Conservation (phyloP, 176 grass and related monocot genomes). For the Eleusine indica region DNA sequence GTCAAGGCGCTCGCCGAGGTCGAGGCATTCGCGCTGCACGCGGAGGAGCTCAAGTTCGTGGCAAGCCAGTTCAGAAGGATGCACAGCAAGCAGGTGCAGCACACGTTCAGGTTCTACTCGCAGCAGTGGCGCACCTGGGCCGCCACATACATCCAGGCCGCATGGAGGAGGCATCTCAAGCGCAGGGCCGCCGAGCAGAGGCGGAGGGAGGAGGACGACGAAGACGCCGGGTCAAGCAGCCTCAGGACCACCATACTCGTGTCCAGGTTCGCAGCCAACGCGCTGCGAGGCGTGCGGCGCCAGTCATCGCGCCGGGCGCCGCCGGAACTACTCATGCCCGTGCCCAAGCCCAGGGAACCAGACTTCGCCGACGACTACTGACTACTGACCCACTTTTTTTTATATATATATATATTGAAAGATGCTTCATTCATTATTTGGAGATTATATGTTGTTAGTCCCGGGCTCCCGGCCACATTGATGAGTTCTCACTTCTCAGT, state of each 20-base stretch:
- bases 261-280: constrained; percentile 63
- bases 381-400: neutral
- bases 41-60: constrained; percentile 80
- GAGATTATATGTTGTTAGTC: too few species aligned
- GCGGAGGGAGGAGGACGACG: constrained; percentile 44
- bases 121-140: constrained; percentile 83
- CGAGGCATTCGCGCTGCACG: constrained; percentile 60
- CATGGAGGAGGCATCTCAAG: constrained; percentile 59
- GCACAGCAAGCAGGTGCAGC: constrained; percentile 79
- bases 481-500: too few species aligned
- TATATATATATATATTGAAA: too few species aligned
- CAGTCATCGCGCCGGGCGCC: constrained; percentile 24
- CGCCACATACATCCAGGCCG: constrained; percentile 67
- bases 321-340: constrained; percentile 46
- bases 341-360: constrained; percentile 65
- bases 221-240: constrained; percentile 20
- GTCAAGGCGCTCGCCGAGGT: constrained; percentile 75
- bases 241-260: constrained; percentile 59
- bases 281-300: constrained; percentile 51
- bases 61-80: constrained; percentile 63
- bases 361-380: constrained; percentile 48
- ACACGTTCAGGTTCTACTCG: constrained; percentile 80
- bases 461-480: too few species aligned
- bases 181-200: constrained; percentile 51
- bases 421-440: too few species aligned